Conservation (phyloP, 495 filamentous ascomycete species). For the Lasiosphaeris hirsuta region DNA sequence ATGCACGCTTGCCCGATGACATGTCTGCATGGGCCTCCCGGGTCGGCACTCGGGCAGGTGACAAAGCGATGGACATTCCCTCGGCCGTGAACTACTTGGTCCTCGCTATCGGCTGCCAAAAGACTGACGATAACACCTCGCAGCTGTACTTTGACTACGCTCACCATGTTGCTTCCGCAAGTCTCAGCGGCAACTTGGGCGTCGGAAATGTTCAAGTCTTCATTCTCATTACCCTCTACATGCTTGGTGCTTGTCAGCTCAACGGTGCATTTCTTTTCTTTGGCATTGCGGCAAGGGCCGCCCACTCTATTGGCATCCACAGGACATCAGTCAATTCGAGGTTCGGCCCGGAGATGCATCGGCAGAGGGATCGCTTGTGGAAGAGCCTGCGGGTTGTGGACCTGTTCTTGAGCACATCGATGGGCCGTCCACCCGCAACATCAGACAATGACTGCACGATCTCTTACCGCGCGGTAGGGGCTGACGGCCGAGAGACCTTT, state of each 20-base stretch:
- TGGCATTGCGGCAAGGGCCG: conserved; percentile 56
- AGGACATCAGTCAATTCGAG: conserved; percentile 58
- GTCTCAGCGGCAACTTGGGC: conserved; percentile 54
- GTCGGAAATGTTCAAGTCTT: conserved; percentile 57
- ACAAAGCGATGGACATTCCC: conserved; percentile 35
- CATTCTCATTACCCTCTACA: conserved; percentile 57
- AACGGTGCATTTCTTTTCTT: conserved; percentile 59
- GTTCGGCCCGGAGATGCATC: conserved; percentile 49
- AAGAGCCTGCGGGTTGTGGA: conserved; percentile 60
- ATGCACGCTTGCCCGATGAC: conserved; percentile 23
- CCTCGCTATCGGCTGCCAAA: conserved; percentile 59
- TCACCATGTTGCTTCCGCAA: conserved; percentile 51
- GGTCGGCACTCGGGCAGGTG: neutral
- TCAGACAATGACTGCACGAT: conserved; percentile 58
- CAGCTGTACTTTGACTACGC: conserved; percentile 56
- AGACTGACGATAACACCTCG: conserved; percentile 46
- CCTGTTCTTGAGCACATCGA: conserved; percentile 56
- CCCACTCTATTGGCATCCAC: conserved; percentile 59
- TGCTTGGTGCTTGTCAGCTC: conserved; percentile 58
- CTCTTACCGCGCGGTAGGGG: conserved; percentile 26
- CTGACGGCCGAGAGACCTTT: conserved; percentile 32
- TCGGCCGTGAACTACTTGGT: conserved; percentile 58
- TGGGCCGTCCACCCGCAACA: conserved; percentile 58
- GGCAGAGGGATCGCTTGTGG: conserved; percentile 55
- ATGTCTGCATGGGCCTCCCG: conserved; percentile 30